phyloP scores from a whole-genome alignment of 176 grass and related monocot species.

The Chrysopogon serrulatus region DNA sequence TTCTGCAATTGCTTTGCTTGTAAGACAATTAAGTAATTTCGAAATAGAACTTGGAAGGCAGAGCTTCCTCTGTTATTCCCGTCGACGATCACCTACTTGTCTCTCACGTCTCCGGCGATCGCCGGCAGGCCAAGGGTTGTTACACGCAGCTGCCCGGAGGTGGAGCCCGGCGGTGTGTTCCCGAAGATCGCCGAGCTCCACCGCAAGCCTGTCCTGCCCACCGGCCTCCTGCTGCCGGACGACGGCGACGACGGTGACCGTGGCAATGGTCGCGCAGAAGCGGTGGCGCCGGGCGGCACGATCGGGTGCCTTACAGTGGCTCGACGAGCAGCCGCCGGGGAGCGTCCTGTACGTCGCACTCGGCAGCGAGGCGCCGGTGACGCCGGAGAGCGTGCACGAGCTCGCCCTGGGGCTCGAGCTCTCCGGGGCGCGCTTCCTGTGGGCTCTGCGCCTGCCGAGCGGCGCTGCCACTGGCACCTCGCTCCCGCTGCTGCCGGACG shows the following conservation, averaged over 20 bases:
- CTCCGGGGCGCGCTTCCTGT: constrained; percentile 27
- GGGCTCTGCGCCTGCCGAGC: constrained; percentile 19
- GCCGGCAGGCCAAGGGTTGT: no score
- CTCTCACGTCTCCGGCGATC: no score
- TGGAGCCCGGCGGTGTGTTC: constrained; percentile 10
- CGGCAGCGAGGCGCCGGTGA: constrained; percentile 27
- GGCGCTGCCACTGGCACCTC: neutral
- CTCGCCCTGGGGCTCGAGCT: constrained; percentile 26
- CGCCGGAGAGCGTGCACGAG: neutral
- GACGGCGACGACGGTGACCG: neutral
- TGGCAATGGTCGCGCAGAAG: no score
- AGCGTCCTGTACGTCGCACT: constrained; percentile 35
- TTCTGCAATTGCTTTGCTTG: no score
- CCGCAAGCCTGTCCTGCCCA: constrained; percentile 20
- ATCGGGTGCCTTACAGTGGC: neutral
- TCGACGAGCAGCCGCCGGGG: constrained; percentile 4
- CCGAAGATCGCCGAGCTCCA: neutral
- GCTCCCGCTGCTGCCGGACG: neutral
- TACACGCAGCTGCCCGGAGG: constrained; percentile 9
- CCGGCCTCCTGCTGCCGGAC: constrained; percentile 12
- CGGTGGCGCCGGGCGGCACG: no score
- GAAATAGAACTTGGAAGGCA: no score
- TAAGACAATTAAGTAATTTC: no score
- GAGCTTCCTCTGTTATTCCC: no score
- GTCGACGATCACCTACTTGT: no score